Evolutionary conservation across 768 basidiomycete species (phyloP), one percentile per base, ranked within the genome.

Genomic region (Hydnomerulius pinastri): DNA sequence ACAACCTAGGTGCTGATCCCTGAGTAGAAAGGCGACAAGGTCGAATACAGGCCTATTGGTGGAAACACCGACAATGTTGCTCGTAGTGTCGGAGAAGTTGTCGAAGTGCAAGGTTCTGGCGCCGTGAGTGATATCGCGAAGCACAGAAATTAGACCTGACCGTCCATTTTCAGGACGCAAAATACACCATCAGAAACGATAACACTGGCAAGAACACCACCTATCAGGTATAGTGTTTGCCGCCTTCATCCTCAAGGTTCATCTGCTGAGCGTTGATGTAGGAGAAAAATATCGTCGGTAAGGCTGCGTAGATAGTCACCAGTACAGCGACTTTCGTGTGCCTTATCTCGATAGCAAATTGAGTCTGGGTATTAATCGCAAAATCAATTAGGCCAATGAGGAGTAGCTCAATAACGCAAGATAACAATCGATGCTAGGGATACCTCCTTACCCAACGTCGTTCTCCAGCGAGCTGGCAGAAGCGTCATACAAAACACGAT

Each of bases 21-120:
- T 9, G n/a, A 27, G 1, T 28, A 70, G 71, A 55, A 64, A 51
- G 74, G 74, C 45, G 73, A 77, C 53, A 70, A 60, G 50, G 71
- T 77, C 55, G 74, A 75, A 55, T 77, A 77, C 50, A 67, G 72
- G 43, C 72, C 72, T 33, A 69, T 76, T 27, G 76, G 76, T 9
- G 75, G 73, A 18, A 56, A 43, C 7, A 18, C 48, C 6, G 73
- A 76, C 53, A 73, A 72, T 17, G 71, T 77, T 42, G 56, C 72
- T 2, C 71, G 73, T 56, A 71, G 67, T 6, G 58, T 57, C 6
- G 76, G 73, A 9, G 59, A 65, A 21, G 69, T 77, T 18, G 61
- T 69, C 27, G 49, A 65, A 4, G 54, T 77, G 17, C 32, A 56
- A 0, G 66, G 68, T 11, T 56, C 69, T 12, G 72, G 71, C 17